phyloP scores from a whole-genome alignment of 2,329 filamentous ascomycete species.

The Macroventuria anomochaeta region DNA sequence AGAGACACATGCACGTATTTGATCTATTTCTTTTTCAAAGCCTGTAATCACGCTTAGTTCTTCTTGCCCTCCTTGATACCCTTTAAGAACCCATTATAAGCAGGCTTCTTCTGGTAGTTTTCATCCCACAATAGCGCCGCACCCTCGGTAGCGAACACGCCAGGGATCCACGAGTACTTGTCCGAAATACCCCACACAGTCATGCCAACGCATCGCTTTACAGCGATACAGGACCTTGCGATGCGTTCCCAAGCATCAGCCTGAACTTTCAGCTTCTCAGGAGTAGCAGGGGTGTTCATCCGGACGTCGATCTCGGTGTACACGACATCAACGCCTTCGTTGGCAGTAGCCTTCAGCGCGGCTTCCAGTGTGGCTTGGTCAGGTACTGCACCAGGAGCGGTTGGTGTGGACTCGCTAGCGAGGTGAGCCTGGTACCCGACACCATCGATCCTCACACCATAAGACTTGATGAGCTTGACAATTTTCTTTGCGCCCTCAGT shows the following conservation, averaged over 20 bases:
- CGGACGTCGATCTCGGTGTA: slow-evolving; percentile 70
- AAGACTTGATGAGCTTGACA: slow-evolving; percentile 50
- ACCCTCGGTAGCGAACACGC: slow-evolving; percentile 47
- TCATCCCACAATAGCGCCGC: slow-evolving; percentile 45
- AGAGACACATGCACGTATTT: too few species aligned
- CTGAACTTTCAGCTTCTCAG: slow-evolving; percentile 55
- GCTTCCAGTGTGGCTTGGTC: slow-evolving; percentile 54
- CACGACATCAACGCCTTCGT: slow-evolving; percentile 63
- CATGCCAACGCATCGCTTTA: slow-evolving; percentile 49
- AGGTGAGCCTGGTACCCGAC: slow-evolving; percentile 69
- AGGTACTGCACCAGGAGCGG: slow-evolving; percentile 50
- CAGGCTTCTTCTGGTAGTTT: slow-evolving; percentile 46
- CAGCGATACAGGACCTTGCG: slow-evolving; percentile 47
- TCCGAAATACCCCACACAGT: slow-evolving; percentile 58
- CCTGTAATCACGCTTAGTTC: too few species aligned
- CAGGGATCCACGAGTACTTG: slow-evolving; percentile 51
- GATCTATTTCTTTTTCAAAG: too few species aligned
- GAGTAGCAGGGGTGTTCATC: slow-evolving; percentile 55
- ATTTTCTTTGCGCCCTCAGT: slow-evolving; percentile 44
- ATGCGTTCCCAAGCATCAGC: slow-evolving; percentile 55
- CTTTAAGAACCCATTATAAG: slow-evolving; percentile 40
- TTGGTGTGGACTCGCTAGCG: slow-evolving; percentile 60
- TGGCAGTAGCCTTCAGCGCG: slow-evolving; percentile 60
- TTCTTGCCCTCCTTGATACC: slow-evolving; percentile 31
- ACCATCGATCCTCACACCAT: slow-evolving; percentile 62